Conservation (phyloP, 2,329 filamentous ascomycete species). For the Fusarium odoratissimum region DNA sequence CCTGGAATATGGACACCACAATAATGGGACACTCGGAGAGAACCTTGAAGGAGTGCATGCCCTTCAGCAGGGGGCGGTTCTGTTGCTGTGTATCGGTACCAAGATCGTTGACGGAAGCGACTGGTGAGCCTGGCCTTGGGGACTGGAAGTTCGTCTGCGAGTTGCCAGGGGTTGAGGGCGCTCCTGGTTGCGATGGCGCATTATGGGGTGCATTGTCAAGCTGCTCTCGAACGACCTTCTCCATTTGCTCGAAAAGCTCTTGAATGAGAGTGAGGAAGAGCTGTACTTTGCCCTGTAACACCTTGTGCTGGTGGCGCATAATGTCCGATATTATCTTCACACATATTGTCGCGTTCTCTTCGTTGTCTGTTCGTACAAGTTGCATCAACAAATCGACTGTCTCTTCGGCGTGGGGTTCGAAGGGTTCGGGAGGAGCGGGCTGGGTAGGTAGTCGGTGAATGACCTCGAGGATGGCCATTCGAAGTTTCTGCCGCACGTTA, state of each 20-base stretch:
- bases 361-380: conserved; percentile 90
- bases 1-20: conserved; percentile 97
- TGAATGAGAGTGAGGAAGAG: conserved; percentile 91
- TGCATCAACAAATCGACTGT: conserved; percentile 91
- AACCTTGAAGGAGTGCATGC: conserved; percentile 99
- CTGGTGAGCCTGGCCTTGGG: conserved; percentile 88
- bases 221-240: conserved; percentile 92
- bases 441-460: conserved; percentile 84
- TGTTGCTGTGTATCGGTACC: conserved; percentile 85
- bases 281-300: conserved; percentile 82
- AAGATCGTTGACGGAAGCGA: conserved; percentile 83
- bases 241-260: conserved; percentile 95
- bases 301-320: conserved; percentile 90
- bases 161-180: conserved; percentile 74
- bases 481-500: conserved; percentile 73
- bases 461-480: conserved; percentile 94
- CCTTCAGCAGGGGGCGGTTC: conserved; percentile 83
- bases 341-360: conserved; percentile 98
- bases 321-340: conserved; percentile 99
- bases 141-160: conserved; percentile 83
- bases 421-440: conserved; percentile 78
- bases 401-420: conserved; percentile 89
- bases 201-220: conserved; percentile 80
- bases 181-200: conserved; percentile 62
- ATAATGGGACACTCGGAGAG: conserved; percentile 98